Percentiles rank a stretch among this genome's conserved stretches.
Conservation (phyloP, 176 grass and related monocot species). For the Guadua angustifolia region DNA sequence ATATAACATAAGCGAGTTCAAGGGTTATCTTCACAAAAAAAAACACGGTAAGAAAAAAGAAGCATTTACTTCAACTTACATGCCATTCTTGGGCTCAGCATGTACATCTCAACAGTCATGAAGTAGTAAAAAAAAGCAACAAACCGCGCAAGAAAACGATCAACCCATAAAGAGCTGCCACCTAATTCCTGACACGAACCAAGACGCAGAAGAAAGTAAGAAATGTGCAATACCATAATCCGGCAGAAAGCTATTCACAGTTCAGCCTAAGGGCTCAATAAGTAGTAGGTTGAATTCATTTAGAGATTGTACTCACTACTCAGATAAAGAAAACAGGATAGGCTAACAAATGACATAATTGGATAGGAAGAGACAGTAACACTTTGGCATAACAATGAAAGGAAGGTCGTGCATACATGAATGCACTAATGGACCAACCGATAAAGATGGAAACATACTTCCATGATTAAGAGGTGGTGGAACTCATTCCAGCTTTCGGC, state of each 20-base stretch:
- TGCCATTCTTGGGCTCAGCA: slow-evolving; percentile 95
- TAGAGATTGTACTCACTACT: neutral
- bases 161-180: slow-evolving; percentile 74
- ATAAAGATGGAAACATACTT: slow-evolving; percentile 51
- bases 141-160: slow-evolving; percentile 71
- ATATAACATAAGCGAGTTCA: slow-evolving; percentile 33
- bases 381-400: neutral
- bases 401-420: neutral
- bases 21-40: neutral
- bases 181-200: slow-evolving; percentile 73
- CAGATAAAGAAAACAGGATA: neutral
- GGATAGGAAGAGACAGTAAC: neutral
- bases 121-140: slow-evolving; percentile 94
- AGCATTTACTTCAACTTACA: slow-evolving; percentile 57
- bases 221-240: neutral
- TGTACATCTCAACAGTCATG: slow-evolving; percentile 88
- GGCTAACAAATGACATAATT: neutral
- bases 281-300: neutral
- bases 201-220: neutral
- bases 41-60: slow-evolving; percentile 16
- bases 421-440: neutral
- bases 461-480: slow-evolving; percentile 97
- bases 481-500: slow-evolving; percentile 95
- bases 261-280: neutral
- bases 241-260: neutral